Percentiles rank a stretch among this genome's conserved stretches.
Evolutionary conservation across 805 yeast genomes (phyloP).

Genomic region (Wickerhamiella hasegawae): DNA sequence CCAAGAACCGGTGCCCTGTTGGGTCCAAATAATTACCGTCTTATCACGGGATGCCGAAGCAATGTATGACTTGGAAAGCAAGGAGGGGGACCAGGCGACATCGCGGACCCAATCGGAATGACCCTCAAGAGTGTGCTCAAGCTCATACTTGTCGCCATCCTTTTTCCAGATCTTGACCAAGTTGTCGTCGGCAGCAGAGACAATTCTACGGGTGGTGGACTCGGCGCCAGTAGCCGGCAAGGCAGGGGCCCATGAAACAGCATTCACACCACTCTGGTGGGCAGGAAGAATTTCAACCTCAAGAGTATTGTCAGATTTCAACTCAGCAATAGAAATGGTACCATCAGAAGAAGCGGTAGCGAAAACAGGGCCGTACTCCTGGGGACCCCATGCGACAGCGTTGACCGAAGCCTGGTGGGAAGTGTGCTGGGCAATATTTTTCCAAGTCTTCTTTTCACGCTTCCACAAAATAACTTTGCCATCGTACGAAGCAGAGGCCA

Average conservation of each 20-base stretch:
- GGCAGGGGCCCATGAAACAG: slow-evolving; percentile 76
- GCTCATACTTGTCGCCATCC: slow-evolving; percentile 42
- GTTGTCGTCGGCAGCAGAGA: slow-evolving; percentile 91
- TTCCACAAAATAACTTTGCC: slow-evolving; percentile 92
- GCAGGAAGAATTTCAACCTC: slow-evolving; percentile 44
- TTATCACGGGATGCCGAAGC: slow-evolving; percentile 96
- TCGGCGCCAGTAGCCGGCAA: slow-evolving; percentile 17
- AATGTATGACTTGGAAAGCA: slow-evolving; percentile 70
- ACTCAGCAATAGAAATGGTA: slow-evolving; percentile 74
- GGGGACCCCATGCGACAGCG: slow-evolving; percentile 93
- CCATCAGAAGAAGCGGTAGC: slow-evolving; percentile 91
- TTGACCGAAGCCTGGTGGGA: slow-evolving; percentile 90
- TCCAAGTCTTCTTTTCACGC: slow-evolving; percentile 81
- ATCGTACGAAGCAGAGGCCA: slow-evolving; percentile 90
- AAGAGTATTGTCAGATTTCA: slow-evolving; percentile 66
- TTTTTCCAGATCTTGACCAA: slow-evolving; percentile 80
- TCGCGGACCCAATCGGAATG: slow-evolving; percentile 98
- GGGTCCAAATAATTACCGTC: slow-evolving; percentile 90
- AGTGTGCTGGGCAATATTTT: slow-evolving; percentile 68
- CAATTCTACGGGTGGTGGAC: slow-evolving; percentile 61
- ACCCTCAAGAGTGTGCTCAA: slow-evolving; percentile 70
- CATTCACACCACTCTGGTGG: slow-evolving; percentile 84
- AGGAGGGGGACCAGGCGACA: slow-evolving; percentile 94
- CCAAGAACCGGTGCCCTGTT: slow-evolving; percentile 59
- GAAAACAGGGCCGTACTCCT: slow-evolving; percentile 84